phyloP scores from a whole-genome alignment of 345 rosid genomes.

The Eucalyptus coolabah region DNA sequence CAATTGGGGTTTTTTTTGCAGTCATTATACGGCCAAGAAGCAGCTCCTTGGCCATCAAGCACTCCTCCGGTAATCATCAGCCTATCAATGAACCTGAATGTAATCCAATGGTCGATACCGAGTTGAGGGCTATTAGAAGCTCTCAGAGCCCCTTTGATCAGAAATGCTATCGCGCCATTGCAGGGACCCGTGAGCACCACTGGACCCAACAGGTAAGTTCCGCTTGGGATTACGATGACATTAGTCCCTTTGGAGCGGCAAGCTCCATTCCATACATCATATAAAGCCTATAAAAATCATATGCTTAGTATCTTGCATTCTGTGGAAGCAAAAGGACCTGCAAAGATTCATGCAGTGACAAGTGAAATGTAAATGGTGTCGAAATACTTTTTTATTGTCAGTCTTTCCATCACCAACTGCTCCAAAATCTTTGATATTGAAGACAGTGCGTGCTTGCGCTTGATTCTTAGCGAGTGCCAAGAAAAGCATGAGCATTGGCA shows the following conservation, averaged over 20 bases:
- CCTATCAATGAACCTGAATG: background rate
- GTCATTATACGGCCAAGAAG: constrained; percentile 7
- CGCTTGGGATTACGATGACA: background rate
- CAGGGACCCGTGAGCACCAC: constrained; percentile 5
- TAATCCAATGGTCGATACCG: background rate
- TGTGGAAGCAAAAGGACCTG: background rate
- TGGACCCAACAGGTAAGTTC: background rate
- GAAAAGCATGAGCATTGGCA: background rate
- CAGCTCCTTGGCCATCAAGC: constrained; percentile 15
- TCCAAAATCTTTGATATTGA: background rate
- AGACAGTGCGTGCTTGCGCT: background rate
- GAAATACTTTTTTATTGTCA: background rate
- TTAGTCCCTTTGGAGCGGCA: background rate
- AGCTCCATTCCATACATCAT: background rate
- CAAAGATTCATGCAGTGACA: background rate
- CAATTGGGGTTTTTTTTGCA: background rate
- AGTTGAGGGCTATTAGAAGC: background rate
- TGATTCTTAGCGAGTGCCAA: background rate
- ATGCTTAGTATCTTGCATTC: background rate
- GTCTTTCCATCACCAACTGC: constrained; percentile 1
- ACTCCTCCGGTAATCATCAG: constrained; percentile 4
- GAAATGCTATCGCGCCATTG: background rate
- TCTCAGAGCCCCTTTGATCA: background rate
- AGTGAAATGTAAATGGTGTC: background rate
- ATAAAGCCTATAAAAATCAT: background rate